Conservation (phyloP, 2,329 filamentous ascomycete genomes). For the Xylariaceae sp. region DNA sequence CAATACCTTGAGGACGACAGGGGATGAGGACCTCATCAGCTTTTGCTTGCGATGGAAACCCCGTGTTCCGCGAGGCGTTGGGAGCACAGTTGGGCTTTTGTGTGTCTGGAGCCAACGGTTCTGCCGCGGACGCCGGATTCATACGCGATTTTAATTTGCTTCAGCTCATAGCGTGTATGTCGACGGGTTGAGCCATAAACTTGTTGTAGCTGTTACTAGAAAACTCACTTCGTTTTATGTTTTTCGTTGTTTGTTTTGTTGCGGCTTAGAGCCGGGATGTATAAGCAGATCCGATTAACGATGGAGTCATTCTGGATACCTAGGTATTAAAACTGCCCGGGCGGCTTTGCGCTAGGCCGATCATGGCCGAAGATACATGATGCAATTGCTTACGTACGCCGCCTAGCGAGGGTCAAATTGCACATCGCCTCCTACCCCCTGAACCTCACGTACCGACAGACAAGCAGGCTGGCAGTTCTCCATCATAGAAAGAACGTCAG, state of each 20-base stretch:
- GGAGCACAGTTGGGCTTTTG: constrained; percentile 1
- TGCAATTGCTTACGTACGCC: too few relatives aligned
- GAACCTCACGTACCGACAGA: background rate
- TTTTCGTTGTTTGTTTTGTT: background rate
- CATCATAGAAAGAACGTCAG: background rate
- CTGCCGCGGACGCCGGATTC: background rate
- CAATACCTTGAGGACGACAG: constrained; percentile 32
- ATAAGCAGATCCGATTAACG: background rate
- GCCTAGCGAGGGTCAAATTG: too few relatives aligned
- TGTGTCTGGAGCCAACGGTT: background rate
- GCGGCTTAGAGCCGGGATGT: background rate
- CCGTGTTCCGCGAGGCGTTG: background rate
- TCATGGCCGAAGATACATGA: background rate
- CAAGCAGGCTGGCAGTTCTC: background rate
- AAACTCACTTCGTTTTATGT: background rate
- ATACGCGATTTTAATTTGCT: background rate
- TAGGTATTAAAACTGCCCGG: background rate
- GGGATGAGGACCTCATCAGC: constrained; percentile 32
- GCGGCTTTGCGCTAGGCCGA: background rate
- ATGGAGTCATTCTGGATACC: background rate
- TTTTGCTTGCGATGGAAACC: background rate
- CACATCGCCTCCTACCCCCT: background rate
- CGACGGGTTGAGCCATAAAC: background rate
- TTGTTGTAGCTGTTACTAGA: background rate
- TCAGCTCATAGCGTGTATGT: background rate